Conservation (phyloP, 2,329 filamentous ascomycete species). For the Blastomyces gilchristii region DNA sequence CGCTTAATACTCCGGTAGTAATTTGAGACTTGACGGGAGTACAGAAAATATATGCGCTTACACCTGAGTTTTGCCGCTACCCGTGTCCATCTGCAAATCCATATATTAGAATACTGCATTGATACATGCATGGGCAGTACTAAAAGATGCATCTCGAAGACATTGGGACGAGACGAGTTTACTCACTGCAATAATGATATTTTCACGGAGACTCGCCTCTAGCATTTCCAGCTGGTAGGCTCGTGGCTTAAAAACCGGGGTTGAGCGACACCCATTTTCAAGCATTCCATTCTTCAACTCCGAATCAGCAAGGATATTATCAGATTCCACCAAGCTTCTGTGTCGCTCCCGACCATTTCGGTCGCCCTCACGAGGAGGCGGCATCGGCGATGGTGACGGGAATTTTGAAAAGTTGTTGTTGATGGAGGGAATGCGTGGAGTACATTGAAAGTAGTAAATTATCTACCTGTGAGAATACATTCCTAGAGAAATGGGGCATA, state of each 20-base stretch:
- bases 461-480: not conserved
- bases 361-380: not conserved
- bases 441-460: not conserved
- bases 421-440: not conserved
- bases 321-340: not conserved
- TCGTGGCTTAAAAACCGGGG: slow-evolving; percentile 26
- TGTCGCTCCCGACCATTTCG: not conserved
- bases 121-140: not conserved
- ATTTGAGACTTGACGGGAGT: slow-evolving; percentile 2
- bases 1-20: not conserved
- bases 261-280: not conserved
- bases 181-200: slow-evolving; percentile 60
- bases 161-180: not conserved
- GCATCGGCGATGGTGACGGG: not conserved
- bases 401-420: not conserved
- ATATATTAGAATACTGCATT: slow-evolving; percentile 3
- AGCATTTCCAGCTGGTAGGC: slow-evolving; percentile 71
- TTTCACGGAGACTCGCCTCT: slow-evolving; percentile 54
- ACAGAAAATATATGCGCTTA: slow-evolving; percentile 32
- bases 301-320: not conserved
- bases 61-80: slow-evolving; percentile 70
- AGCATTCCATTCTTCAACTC: not conserved
- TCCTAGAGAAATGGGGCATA: not conserved
- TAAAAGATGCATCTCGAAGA: not conserved
- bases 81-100: slow-evolving; percentile 61